Evolutionary conservation across 2,329 filamentous ascomycete species (phyloP), one percentile per base, ranked within the genome.

Genomic region (Fusarium clavum): DNA sequence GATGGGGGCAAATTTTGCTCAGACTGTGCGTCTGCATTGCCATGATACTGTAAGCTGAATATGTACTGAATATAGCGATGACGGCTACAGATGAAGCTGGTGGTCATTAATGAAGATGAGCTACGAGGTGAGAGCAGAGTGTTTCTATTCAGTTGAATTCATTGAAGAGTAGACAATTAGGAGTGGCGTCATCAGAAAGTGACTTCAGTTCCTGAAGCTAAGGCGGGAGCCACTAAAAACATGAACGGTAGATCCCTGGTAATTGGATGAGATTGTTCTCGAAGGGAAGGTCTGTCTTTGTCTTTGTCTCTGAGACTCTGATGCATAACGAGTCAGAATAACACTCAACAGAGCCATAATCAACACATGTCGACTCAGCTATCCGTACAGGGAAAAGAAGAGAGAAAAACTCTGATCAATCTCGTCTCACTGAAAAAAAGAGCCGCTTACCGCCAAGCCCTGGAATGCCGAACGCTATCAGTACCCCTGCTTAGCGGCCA

Each of bases 401-500:
- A 38, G 9, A 34, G 20, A 11, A 38, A 38, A 38, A 18, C 34
- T 38, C 18, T 32, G 46, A 49, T 8, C 18, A 27, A 24, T 20
- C 20, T 20, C 20, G 20, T 20, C 20, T 20, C 20, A 20, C 20
- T 20, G 20, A 20, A 20, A 16, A 44, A 58, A 55, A 70, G 67
- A 70, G 68, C 67, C 68, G 44, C 67, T 43, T 60, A 43, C 38
- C n/a, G 27, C 54, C 67, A 70, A 70, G 63, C n/a, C 47, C 24
- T 48, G 30, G 20, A 20, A 20, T 64, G 57, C 62, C 49, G 54
- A 55, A 54, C 38, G 46, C 55, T 53, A 59, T 65, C 55, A 59
- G 32, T 20, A 64, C 55, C 67, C 67, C 53, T 70, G 61, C 18
- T 43, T 43, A 53, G 49, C 24, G 49, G 43, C 59, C 38, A 61